Evolutionary conservation across 2,329 filamentous ascomycete species (phyloP), one percentile per base, ranked within the genome.

Genomic region (Scleromitrula shiraiana): DNA sequence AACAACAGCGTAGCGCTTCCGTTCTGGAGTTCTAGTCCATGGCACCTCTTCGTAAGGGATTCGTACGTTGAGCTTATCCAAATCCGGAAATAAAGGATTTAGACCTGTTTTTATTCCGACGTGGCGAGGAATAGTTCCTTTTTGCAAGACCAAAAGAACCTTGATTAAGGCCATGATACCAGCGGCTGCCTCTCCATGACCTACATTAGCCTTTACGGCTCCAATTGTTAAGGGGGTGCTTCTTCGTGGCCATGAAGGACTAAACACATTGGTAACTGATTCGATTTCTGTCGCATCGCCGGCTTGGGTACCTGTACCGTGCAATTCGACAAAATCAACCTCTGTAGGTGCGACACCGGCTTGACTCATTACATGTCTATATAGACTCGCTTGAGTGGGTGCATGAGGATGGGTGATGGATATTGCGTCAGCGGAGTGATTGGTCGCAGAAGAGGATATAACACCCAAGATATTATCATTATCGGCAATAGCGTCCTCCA

Each of bases 401-500:
- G 26, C 22, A 37, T 45, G 42, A n/a, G 44, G 44, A 12, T 37
- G 44, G 2, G 42, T 45, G 5, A 45, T 45, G 8, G 42, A 45
- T 15, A 37, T 30, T 6, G 42, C 22, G n/a, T 37, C 32, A 8
- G 42, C 42, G 4, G 77, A 43, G 82, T 77, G 73, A 50, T 79
- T 80, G 32, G 74, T 67, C 7, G 30, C 20, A 4, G 45, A 24
- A 8, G 27, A 42, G 15, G 74, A 69, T 45, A 81, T 74, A 23
- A 80, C 67, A 7, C 69, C 73, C 4, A 74, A 69, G 46, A 80
- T 76, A 0, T 71, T 72, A 57, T 84, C 78, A 19, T 76, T 75
- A 53, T 78, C 75, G 9, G 66, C 65, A 6, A 83, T 53, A 20
- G 42, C 42, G 30, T 45, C 42, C 15, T 45, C 42, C 9, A 45